Conservation (phyloP, 1,139 yeast species). For the Taphrina pruni region DNA sequence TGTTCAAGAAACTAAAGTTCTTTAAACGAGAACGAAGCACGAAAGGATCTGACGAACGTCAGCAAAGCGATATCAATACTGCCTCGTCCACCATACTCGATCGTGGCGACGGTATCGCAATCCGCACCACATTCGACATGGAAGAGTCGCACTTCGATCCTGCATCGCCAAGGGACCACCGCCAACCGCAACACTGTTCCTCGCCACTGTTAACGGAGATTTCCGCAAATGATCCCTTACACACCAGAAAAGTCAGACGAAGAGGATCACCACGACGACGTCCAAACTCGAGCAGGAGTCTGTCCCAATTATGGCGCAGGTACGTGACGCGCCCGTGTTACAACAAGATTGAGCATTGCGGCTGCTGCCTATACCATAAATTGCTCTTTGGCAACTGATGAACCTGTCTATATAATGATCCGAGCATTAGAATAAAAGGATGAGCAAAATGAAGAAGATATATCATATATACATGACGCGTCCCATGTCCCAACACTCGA, state of each 20-base stretch:
- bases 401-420: not conserved
- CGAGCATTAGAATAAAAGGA: too few species aligned
- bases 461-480: constrained; percentile 20
- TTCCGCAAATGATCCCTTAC: not conserved
- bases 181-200: not conserved
- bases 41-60: too few species aligned
- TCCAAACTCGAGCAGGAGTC: too few species aligned
- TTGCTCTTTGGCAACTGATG: constrained; percentile 1
- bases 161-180: too few species aligned
- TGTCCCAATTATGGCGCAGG: not conserved
- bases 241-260: too few species aligned
- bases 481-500: constrained; percentile 40
- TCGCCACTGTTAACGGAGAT: not conserved
- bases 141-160: not conserved
- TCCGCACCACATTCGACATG: constrained; percentile 12
- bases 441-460: too few species aligned
- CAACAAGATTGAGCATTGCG: not conserved
- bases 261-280: too few species aligned
- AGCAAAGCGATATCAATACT: too few species aligned
- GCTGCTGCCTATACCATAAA: constrained; percentile 8
- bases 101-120: not conserved
- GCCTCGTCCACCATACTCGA: not conserved
- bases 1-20: too few species aligned
- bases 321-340: not conserved
- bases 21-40: too few species aligned